Base-by-base conservation (phyloP, 371 early-diverging fungal species). In the Rhizopus delemar region DNA sequence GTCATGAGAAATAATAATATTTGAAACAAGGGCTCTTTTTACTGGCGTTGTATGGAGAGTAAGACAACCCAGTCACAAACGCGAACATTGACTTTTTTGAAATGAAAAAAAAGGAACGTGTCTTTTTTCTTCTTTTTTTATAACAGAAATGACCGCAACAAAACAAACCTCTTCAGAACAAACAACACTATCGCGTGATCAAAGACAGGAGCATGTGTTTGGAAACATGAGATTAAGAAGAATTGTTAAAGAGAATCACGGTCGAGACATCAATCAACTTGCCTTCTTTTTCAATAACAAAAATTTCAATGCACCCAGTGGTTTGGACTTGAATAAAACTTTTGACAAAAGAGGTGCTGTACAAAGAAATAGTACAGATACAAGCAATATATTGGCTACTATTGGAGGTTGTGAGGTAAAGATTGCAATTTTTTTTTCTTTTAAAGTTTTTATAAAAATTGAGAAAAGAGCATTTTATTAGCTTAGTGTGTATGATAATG, bases 201-300 rank as follows among this genome's bases (percentile, higher is more conserved):
- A 48, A 12, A 48, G 48, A 6, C 48, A 48, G 46, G 61, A 71
- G 55, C 60, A 63, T 36, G 77, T 90, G 16, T 90, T 92, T 72
- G 57, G 62, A n/a, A 89, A 89, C 69, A 71, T 92, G 69, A 77
- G 89, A 31, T 77, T 93, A 46, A 85, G 91, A 11, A 82, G 94
- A 56, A 90, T 94, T 49, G 86, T 93, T 36, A 89, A 91, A 53
- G 94, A 94, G 69, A 94, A 94, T 70, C 94, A 94, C 65, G 87
- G 85, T 50, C 63, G 73, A 39, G 83, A 86, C 22, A 85, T 94
- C 59, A 80, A 86, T 36, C 88, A 90, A 56, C 61, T 92, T 8
- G 73, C 85, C 1, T 90, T 93, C 57, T 87, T 88, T 66, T 80
- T 85, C 65, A 84, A 87, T 72, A 80, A 73, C 33, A 77, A 77